Base-by-base conservation (phyloP, 1,284 basidiomycete species). In the Irpex sp. region DNA sequence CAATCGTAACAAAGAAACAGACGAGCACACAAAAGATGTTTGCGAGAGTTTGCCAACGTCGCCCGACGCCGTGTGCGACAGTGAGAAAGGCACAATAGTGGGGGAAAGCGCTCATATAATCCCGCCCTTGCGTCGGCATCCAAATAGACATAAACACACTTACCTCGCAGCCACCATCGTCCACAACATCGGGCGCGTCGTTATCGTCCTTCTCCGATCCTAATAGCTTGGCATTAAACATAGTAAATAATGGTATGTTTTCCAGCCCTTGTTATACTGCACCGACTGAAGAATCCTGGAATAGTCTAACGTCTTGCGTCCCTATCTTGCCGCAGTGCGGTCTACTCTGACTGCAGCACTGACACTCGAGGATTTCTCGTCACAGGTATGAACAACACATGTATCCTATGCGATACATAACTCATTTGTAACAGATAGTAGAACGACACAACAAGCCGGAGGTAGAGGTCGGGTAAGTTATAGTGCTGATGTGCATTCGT, bases 391-490 rank as follows among this genome's bases (percentile, higher is more conserved):
- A 70, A 26, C 51, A 65, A 8, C 8, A 34, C 26, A 17, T 63
- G 55, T 54, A 38, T 55, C 61, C 65, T 58, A 59, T 47, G 56
- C 48, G 21, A 34, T 37, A 47, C 31, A 49, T 44, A 51, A 60
- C 44, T 54, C 19, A 56, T 44, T n/a, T 26, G 26, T 19, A 4
- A n/a, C 47, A 94, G 93, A 91, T 97, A 65, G 95, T 97, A 54
- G 96, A 98, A 76, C 83, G 96, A 59, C 96, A 98, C 80, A 98
- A 98, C 79, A 95, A 96, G 72, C 94, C 96, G 63, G 96, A 98
- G 76, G 88, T 97, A 17, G 96, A 98, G 78, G 88, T 87, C 44
- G 82, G 82, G 95, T 95, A 74, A 69, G 86, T 58, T 38, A 37
- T 37, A 26, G 19, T 8, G 26, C 19, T 3, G 6, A 34, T 15